Conservation (phyloP, 1,284 basidiomycete species). For the Malassezia yamatoensis region DNA sequence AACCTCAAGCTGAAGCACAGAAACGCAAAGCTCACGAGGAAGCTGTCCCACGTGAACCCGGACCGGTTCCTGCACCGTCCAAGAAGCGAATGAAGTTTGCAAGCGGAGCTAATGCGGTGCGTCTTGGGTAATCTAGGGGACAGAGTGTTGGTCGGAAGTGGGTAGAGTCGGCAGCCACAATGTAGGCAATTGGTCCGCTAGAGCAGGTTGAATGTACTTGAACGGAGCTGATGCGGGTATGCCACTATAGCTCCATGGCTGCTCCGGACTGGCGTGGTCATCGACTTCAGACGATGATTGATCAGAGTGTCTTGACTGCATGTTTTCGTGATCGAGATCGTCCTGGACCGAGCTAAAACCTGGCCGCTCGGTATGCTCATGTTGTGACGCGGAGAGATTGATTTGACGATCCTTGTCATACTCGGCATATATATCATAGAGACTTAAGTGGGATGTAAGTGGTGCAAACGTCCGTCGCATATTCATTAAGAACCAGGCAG, state of each 20-base stretch:
- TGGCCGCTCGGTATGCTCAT: too few species aligned
- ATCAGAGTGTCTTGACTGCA: too few species aligned
- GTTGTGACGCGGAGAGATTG: too few species aligned
- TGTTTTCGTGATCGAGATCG: too few species aligned
- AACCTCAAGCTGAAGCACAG: conserved; percentile 29
- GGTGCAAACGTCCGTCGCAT: conserved; percentile 64
- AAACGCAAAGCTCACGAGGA: conserved; percentile 20
- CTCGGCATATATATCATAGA: conserved; percentile 30
- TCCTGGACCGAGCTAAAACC: too few species aligned
- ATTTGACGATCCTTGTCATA: conserved; percentile 12
- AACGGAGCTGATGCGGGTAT: conserved; percentile 30
- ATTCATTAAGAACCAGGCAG: conserved; percentile 68
- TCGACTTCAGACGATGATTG: conserved; percentile 4
- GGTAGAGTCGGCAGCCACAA: conserved; percentile 33
- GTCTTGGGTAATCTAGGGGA: conserved; percentile 8
- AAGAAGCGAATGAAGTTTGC: conserved; percentile 13
- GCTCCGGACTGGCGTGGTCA: neutral
- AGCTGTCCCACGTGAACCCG: neutral
- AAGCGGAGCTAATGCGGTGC: conserved; percentile 15
- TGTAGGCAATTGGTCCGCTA: conserved; percentile 36
- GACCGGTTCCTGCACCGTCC: neutral
- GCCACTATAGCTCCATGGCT: conserved; percentile 30
- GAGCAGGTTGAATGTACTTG: conserved; percentile 40
- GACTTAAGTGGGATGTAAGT: conserved; percentile 60
- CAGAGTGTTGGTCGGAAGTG: neutral